These are phyloP conservation scores for Cyathus striatus DNA, from an alignment of 768 basidiomycete genomes.

Conservation along the genomic window DNA sequence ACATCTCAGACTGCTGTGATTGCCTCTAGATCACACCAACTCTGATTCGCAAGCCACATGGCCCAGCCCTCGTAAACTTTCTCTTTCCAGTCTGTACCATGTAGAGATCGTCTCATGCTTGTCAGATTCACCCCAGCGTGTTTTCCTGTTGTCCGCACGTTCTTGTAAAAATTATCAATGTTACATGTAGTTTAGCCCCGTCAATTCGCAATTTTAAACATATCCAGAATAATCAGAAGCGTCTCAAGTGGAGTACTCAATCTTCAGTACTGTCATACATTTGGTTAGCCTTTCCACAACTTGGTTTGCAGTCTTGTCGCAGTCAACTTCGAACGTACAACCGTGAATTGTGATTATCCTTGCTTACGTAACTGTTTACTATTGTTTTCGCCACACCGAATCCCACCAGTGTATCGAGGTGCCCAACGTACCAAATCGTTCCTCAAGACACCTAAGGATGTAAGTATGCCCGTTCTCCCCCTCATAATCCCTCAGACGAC, in stretches of 20 bases:
- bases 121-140: background rate
- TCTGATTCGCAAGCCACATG: background rate
- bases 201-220: background rate
- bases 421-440: constrained; percentile 19
- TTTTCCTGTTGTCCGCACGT: no score
- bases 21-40: no score
- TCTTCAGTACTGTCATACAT: background rate
- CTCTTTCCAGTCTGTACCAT: background rate
- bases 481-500: constrained; percentile 6
- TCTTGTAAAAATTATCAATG: no score
- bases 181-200: no score
- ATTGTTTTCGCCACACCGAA: constrained; percentile 10
- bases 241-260: no score
- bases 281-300: background rate
- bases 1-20: no score
- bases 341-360: background rate
- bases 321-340: background rate
- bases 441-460: constrained; percentile 36
- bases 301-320: background rate
- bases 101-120: background rate
- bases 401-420: constrained; percentile 7
- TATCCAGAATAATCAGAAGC: background rate
- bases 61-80: background rate
- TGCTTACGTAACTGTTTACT: constrained; percentile 16
- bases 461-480: constrained; percentile 31